A percentile compares a stretch with the other conserved stretches of the same genome.
Conservation (phyloP, 257 asterid species). For the Solanum arcanum region DNA sequence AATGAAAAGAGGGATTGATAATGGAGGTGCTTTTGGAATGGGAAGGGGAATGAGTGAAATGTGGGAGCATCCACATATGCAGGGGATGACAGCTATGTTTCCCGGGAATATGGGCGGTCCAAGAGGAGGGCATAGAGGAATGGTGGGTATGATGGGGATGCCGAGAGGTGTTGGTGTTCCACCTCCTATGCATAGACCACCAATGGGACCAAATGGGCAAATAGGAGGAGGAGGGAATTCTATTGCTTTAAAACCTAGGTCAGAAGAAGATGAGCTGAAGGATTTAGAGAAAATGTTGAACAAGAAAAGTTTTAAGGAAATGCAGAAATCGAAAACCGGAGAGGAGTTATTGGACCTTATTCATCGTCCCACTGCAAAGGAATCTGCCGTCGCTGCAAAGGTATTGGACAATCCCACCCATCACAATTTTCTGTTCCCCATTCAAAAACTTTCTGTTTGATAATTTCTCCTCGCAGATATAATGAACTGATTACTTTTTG, state of each 20-base stretch:
- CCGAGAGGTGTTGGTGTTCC: slow-evolving; percentile 92
- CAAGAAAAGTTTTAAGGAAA: slow-evolving; percentile 75
- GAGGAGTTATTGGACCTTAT: slow-evolving; percentile 96
- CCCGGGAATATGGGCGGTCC: slow-evolving; percentile 42
- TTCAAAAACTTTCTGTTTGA: background rate
- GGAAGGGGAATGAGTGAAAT: slow-evolving; percentile 46
- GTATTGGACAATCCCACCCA: slow-evolving; percentile 16
- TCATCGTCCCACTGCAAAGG: slow-evolving; percentile 91
- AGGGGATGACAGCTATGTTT: slow-evolving; percentile 24
- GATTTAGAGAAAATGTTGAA: slow-evolving; percentile 84
- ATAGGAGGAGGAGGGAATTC: slow-evolving; percentile 32
- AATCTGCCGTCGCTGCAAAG: slow-evolving; percentile 86
- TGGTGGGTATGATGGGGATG: slow-evolving; percentile 69
- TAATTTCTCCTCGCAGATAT: background rate
- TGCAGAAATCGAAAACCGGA: slow-evolving; percentile 91
- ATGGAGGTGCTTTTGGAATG: slow-evolving; percentile 31
- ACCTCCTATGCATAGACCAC: slow-evolving; percentile 74
- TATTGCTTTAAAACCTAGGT: slow-evolving; percentile 57
- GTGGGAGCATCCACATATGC: slow-evolving; percentile 35
- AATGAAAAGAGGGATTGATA: slow-evolving; percentile 25
- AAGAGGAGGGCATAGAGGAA: slow-evolving; percentile 65
- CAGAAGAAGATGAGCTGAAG: slow-evolving; percentile 92
- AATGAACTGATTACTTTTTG: background rate
- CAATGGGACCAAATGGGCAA: slow-evolving; percentile 20
- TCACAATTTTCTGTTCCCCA: background rate